Conservation (phyloP, 495 filamentous ascomycete genomes). For the Aspergillus ellipticus region DNA sequence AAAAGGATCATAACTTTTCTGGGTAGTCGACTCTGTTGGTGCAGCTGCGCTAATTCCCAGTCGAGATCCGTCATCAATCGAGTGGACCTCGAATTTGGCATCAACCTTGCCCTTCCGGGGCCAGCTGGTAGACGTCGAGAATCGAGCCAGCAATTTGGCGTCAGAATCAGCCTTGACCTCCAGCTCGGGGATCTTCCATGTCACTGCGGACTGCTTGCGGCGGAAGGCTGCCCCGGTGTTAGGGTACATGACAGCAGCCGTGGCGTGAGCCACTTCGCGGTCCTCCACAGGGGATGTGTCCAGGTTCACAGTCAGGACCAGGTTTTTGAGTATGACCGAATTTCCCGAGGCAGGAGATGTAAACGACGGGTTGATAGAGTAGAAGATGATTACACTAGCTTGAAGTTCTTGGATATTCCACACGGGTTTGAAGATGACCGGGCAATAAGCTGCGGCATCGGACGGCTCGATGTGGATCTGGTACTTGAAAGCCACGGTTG, state of each 20-base stretch:
- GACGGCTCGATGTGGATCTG: conserved; percentile 74
- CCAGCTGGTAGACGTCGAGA: conserved; percentile 69
- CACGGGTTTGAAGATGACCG: conserved; percentile 70
- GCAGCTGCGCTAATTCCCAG: conserved; percentile 55
- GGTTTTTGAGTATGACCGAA: conserved; percentile 68
- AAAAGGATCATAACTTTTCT: conserved; percentile 58
- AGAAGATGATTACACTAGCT: conserved; percentile 77
- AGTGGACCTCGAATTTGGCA: conserved; percentile 72
- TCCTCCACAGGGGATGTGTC: conserved; percentile 51
- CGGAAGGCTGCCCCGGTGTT: conserved; percentile 62
- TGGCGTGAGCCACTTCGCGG: conserved; percentile 41
- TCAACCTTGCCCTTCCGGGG: conserved; percentile 75
- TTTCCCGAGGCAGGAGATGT: conserved; percentile 29
- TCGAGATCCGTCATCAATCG: conserved; percentile 52
- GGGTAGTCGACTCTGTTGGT: conserved; percentile 14
- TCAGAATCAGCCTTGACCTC: conserved; percentile 48
- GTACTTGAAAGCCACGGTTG: conserved; percentile 87
- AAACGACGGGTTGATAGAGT: conserved; percentile 78
- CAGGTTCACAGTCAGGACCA: conserved; percentile 76
- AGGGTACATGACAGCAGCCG: conserved; percentile 44
- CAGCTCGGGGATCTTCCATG: conserved; percentile 86
- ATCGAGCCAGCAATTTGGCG: conserved; percentile 74
- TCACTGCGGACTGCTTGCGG: conserved; percentile 80
- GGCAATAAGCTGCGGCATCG: conserved; percentile 63
- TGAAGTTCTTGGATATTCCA: conserved; percentile 85